Evolutionary conservation across 2,329 filamentous ascomycete species (phyloP), one percentile per base, ranked within the genome.

Genomic region (Sarocladium oryzae): DNA sequence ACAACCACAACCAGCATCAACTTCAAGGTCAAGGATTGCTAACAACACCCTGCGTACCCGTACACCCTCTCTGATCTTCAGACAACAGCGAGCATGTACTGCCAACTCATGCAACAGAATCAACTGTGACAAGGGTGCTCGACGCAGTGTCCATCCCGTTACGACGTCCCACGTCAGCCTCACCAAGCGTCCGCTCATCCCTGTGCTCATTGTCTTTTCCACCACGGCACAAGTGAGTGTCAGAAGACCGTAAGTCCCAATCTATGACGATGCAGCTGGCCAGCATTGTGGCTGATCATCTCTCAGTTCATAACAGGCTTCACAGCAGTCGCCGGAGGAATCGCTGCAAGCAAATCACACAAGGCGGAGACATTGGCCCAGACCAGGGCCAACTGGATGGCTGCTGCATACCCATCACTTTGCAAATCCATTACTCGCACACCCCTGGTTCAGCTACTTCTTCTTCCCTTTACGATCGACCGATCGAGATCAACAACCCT

Each of bases 331-430:
- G 58, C 55, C 6, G 63, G 58, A 2, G 64, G 64, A 10, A 52
- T 66, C 20, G 55, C 54, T 3, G 53, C 66, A 21, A 66, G 59
- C 52, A 54, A 54, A 24, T n/a, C n/a, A 46, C 51, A 4, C 58
- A 67, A 2, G 65, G 64, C 7, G 51, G 55, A 2, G 56, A 61
- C 7, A 56, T 56, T 26, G 64, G 62, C 0, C 58, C 64, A 0
- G 64, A 62, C 3, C 58, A 66, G 51, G 63, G n/a, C 66, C 13
- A 69, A 67, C 46, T 72, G 69, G 69, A 66, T 69, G 52, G 63
- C 65, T 6, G 69, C 68, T 16, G 61, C 68, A 1, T 70, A 68
- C 45, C 62, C 66, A 66, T 68, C 55, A 20, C 60, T 59, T 45
- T 23, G 18, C n/a, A 20, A 43, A 38, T 35, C 35, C 26, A 26